A percentile compares a stretch with the other conserved stretches of the same genome.
phyloP scores from a whole-genome alignment of 2,329 filamentous ascomycete species.

The Trichoderma arundinaceum region DNA sequence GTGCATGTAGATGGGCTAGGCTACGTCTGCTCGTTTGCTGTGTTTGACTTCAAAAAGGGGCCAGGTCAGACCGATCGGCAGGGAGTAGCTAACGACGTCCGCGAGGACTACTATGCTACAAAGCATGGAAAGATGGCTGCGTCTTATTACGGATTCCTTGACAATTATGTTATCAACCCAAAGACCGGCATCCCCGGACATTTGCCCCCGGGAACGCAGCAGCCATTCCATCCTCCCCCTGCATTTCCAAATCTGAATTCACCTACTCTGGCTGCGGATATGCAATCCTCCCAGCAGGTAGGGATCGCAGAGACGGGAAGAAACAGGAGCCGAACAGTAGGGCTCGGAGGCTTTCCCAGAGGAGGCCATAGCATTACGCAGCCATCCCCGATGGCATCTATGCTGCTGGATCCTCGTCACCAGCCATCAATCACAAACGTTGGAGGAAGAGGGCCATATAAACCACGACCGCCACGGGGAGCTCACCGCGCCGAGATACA shows the following conservation, averaged over 20 bases:
- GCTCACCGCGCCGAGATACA: constrained; percentile 55
- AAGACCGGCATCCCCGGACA: constrained; percentile 69
- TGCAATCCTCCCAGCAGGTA: constrained; percentile 56
- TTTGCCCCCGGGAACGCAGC: constrained; percentile 58
- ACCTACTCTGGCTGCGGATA: constrained; percentile 61
- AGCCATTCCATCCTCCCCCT: constrained; percentile 75
- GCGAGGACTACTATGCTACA: constrained; percentile 91
- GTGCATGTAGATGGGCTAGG: constrained; percentile 95
- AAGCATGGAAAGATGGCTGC: constrained; percentile 99
- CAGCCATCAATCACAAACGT: constrained; percentile 63
- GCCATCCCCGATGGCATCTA: constrained; percentile 72
- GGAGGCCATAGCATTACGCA: constrained; percentile 52
- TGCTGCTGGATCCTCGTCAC: constrained; percentile 76
- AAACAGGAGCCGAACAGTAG: constrained; percentile 49
- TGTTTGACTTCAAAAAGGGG: constrained; percentile 94
- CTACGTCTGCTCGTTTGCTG: constrained; percentile 95
- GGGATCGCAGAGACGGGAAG: constrained; percentile 54
- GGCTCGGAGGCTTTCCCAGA: constrained; percentile 37
- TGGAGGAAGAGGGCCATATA: constrained; percentile 54
- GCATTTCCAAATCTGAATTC: constrained; percentile 74
- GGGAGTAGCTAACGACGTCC: constrained; percentile 62
- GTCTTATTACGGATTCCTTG: constrained; percentile 92
- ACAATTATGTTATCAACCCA: constrained; percentile 83
- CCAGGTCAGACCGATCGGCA: constrained; percentile 53
- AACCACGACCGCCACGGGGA: constrained; percentile 52